Base-by-base conservation (phyloP, 2,329 filamentous ascomycete species). In the Colletotrichum liriopes region DNA sequence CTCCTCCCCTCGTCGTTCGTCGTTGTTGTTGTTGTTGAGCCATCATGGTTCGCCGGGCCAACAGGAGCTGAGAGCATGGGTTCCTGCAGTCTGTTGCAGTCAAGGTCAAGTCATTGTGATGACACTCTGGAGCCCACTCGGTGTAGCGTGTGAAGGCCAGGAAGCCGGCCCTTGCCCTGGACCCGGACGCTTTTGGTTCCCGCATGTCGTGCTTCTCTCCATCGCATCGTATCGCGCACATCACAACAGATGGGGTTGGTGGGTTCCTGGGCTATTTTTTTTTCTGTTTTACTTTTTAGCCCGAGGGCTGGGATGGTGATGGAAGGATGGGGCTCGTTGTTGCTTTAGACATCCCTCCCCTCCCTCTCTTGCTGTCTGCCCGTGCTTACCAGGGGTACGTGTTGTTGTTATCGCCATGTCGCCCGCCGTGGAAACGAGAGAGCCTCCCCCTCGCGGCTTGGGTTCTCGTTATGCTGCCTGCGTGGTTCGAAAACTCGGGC, bases 201-300 rank as follows among this genome's bases (percentile, higher is more conserved):
- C 60, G 60, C 60, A 72, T 70, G 70, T 72, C 66, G 70, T 72
- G 70, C 65, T 72, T 60, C 51, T 67, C 66, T 41, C 49, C 65
- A 32, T 58, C 54, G 43, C 58, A 35, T 55, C 58, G 45, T 23
- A n/a, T 56, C 45, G 51, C 52, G 37, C 52, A 35, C 23, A 56
- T 64, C 41, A 16, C 26, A 32, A 35, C 39, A 5, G 51, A 64
- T 64, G 61, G 61, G 39, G 61, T 32, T 18, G 26, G 61, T 64
- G 61, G 61, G 37, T 45, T 63, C 37, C 35, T 43, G 45, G 12
- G n/a, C 6, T 32, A 32, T 32, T 32, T 32, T 32, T 32, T 37
- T 29, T 20, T 59, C 37, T 29, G 18, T 43, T 26, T 26, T 26
- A 14, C 51, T 45, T 43, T 16, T 47, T 35, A 26, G 51, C 20